Base-by-base conservation (phyloP, 2,329 filamentous ascomycete genomes). In the Madurella fahalii region DNA sequence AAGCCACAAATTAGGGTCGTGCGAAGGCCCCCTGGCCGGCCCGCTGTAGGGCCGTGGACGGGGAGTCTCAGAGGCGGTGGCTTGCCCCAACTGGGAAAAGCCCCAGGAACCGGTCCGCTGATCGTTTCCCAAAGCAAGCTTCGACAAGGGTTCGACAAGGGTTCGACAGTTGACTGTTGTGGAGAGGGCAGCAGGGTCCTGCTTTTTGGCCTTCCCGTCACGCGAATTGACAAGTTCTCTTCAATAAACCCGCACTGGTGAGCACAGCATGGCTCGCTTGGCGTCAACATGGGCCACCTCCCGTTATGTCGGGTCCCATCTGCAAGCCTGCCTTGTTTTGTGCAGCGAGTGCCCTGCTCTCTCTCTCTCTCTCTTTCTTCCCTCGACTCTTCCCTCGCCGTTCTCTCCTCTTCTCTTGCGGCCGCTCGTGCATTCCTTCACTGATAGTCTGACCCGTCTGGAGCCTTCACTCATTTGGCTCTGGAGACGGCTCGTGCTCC, bases 61-160 rank as follows among this genome's bases (percentile, higher is more conserved):
- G 9, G 9, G 50, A 50, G 44, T 44, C 20, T 31, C 40, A 40
- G 40, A 18, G 30, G 39, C 13, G 2, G 8, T 31, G 45, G 50
- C 46, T 47, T 39, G n/a, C 12, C 51, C 54, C 15, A 31, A 47
- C 15, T 39, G 9, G 48, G 47, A 4, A 44, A 49, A 9, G 41
- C 31, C 12, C 32, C 51, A 58, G 53, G 53, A 25, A 39, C 44
- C 25, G 17, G 39, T 20, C 9, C 41, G 59, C 45, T 34, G 58
- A 61, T 61, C 57, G 16, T 50, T 58, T 55, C 59, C 58, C 31
- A 13, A 57, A 57, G n/a, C n/a, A n/a, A n/a, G n/a, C n/a, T n/a
- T n/a, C n/a, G n/a, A 25, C 41, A 40, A 48, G 25, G 50, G 42
- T 42, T 43, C 34, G 50, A 17, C 43, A 32, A 40, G n/a, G n/a